These are phyloP conservation scores for Ambrosia artemisiifolia DNA, from an alignment of 129 eudicot species.

Conservation along the genomic window DNA sequence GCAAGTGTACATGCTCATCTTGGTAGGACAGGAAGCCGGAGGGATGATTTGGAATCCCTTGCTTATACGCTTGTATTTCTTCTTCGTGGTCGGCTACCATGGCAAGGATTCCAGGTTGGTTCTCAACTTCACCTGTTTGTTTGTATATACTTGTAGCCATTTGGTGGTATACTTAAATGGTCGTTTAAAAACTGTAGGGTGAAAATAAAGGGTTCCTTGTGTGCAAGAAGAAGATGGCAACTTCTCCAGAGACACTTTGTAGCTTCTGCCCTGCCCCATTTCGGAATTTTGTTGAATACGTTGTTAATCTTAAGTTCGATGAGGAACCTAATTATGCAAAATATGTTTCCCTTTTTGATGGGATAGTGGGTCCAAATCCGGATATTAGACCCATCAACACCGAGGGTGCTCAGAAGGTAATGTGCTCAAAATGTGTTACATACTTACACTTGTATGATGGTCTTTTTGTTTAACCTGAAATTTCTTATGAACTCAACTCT, in stretches of 20 bases:
- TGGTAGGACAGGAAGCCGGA: constrained; percentile 88
- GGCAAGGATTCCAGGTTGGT: constrained; percentile 92
- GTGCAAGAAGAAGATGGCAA: constrained; percentile 92
- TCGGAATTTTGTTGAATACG: constrained; percentile 64
- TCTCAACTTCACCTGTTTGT: background rate
- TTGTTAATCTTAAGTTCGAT: constrained; percentile 79
- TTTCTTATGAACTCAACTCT: background rate
- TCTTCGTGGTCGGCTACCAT: constrained; percentile 78
- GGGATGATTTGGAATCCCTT: constrained; percentile 96
- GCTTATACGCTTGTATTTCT: constrained; percentile 88
- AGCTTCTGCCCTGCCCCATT: constrained; percentile 74
- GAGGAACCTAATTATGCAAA: constrained; percentile 85
- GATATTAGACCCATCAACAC: constrained; percentile 80
- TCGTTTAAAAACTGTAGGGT: constrained; percentile 40
- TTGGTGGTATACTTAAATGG: constrained; percentile 19
- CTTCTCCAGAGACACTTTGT: constrained; percentile 86
- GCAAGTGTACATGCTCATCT: constrained; percentile 98
- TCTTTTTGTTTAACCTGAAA: background rate
- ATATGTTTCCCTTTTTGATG: constrained; percentile 79
- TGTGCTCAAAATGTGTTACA: background rate
- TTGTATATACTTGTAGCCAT: background rate
- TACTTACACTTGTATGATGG: background rate
- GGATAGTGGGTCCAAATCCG: constrained; percentile 86
- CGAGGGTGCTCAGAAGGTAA: constrained; percentile 90
- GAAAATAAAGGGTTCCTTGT: constrained; percentile 90